Base-by-base conservation (phyloP, 345 rosid species). In the Boechera retrofracta region DNA sequence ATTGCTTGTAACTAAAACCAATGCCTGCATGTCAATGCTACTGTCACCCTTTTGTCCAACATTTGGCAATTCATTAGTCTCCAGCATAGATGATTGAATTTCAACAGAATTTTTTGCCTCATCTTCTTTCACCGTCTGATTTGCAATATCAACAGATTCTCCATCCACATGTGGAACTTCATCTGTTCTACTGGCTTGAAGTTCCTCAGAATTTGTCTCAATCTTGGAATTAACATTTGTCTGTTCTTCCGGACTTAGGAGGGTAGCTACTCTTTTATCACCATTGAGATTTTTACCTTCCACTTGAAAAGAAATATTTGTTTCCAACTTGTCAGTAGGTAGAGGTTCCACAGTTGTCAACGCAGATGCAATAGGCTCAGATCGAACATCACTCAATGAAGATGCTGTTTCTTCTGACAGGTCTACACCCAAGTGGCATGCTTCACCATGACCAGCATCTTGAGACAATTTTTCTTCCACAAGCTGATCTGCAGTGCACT, bases 301-400 rank as follows among this genome's bases (percentile, higher is more conserved):
- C 33, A 7, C 73, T 72, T 65, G 54, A 48, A 24, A 29, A 39
- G 81, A 39, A 21, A 5, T 65, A 57, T 39, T 26, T n/a, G 60
- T 71, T 48, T 51, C 67, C 31, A 10, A 71, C 62, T 67, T 64
- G 38, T 58, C 85, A 35, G 68, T 64, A 2, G 61, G 55, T 48
- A 51, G 18, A 67, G 55, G 52, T 76, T 76, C 84, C 52, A 49
- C 26, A 75, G 63, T 28, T 60, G 77, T 56, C 21, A 47, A 64
- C 11, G 10, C 31, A 64, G 78, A 57, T 68, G 59, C 75, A 61
- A 44, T 4, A 59, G 77, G 26, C 54, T 77, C 72, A 47, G 77
- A 33, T 45, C 2, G 64, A 48, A 4, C 26, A 72, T 53, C 71
- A 44, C 57, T 55, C 13, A 42, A 16, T 48, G 57, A 41, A 31